Evolutionary conservation across 805 yeast species (phyloP), one percentile per base, ranked within the genome.

Genomic region (Cyberlindnera japonica): DNA sequence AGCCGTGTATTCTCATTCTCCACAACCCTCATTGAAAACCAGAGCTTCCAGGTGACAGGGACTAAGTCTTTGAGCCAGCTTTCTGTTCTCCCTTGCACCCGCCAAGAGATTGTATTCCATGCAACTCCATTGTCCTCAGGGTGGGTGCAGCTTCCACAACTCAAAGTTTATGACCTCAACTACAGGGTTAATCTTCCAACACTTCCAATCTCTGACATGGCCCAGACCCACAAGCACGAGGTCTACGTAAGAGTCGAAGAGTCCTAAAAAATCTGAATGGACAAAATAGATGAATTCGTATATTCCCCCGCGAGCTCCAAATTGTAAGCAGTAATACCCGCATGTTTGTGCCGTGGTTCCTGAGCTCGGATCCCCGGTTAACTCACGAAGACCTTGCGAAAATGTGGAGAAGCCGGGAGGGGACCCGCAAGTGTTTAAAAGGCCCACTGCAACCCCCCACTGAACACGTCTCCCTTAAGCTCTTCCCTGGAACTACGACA

Each of bases 161-260:
- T 85, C 48, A 72, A 72, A 43, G 84, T 83, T 4, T 82, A 68
- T 54, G 95, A 86, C 53, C 65, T 83, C 36, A 75, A 76, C 48
- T 84, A 75, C 63, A 77, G 81, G 49, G 81, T 84, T 28, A 71
- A 72, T 17, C 64, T 87, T 44, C 79, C 81, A 16, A 66, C 72
- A 0, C 54, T 72, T 14, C 63, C 75, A 0, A 77, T 71, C 0
- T 51, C 64, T 9, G 65, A 61, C 4, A 19, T 32, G 1, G 52
- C 64, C 0, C 49, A 50, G 29, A 26, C 55, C 4, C 57, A 58
- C 14, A 58, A 58, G 20, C 59, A 57, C 15, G 69, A 54, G 18
- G 45, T 51, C 2, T 53, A 20, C 24, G 41, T 49, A 0, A 23
- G 40, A 14, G 30, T 49, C 4, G 41, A 35, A n/a, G 38, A 26